Evolutionary conservation across 768 basidiomycete species (phyloP), one percentile per base, ranked within the genome.

Genomic region (Leccinum incarnatum): DNA sequence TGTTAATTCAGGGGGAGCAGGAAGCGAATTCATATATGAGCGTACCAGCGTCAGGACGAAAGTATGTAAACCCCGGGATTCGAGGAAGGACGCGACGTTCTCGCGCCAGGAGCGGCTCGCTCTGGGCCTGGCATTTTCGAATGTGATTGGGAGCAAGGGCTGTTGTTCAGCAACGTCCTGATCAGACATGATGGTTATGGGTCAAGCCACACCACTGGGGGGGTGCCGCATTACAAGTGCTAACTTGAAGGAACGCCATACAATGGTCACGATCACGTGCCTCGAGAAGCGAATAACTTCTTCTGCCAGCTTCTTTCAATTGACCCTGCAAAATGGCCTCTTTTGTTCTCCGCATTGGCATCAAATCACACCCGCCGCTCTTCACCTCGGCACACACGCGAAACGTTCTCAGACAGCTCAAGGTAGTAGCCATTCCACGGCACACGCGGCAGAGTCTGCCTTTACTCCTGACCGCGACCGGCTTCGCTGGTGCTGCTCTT

Each of bases 41-140:
- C 84, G 59, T 65, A 84, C 87, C 77, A 88, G 68, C 14, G 77
- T 64, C 53, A 89, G 80, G 63, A 91, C 78, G 49, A 78, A 67
- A 60, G 77, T 79, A 73, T 88, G 89, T 36, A 88, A 75, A 48
- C 63, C 61, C 30, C 66, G 69, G 55, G 80, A 81, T 63, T 89
- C 85, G 34, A 90, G 79, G 36, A 81, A 54, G 42, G 74, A 62
- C 5, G 79, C 83, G 3, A 79, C 75, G 64, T 64, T 65, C 58
- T 69, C 72, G 65, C 73, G 72, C 70, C 60, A 72, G 61, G 61
- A 30, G 8, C 40, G 7, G n/a, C 49, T 19, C 17, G 30, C 55
- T 21, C 54, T 67, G 54, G 54, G 45, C 27, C 49, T 60, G 56
- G 51, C 4, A 27, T 40, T 53, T n/a, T 71, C 72, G 17, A 58